These are phyloP conservation scores for Mycena olivaceomarginata DNA, from an alignment of 768 basidiomycete genomes.

Conservation along the genomic window DNA sequence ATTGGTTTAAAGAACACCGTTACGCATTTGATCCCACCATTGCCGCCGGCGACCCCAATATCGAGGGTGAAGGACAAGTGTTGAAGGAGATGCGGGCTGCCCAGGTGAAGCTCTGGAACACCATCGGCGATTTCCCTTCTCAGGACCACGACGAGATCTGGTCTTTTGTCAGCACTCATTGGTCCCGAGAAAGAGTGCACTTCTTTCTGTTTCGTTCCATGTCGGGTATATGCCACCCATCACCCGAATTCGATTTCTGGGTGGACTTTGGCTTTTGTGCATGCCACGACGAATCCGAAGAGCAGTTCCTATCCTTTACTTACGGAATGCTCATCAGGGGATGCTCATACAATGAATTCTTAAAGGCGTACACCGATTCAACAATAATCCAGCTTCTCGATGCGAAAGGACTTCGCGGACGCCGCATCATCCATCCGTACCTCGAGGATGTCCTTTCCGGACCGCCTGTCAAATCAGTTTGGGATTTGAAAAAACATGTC, in stretches of 20 bases:
- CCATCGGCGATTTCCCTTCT: too few species aligned
- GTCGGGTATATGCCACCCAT: conserved; percentile 24
- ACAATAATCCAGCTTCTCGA: conserved; percentile 52
- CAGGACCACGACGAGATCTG: too few species aligned
- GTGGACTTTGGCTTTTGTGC: conserved; percentile 46
- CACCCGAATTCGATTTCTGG: conserved; percentile 33
- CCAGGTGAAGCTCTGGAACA: too few species aligned
- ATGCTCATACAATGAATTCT: conserved; percentile 62
- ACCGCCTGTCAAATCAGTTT: conserved; percentile 55
- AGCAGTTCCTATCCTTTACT: conserved; percentile 17
- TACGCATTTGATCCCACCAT: too few species aligned
- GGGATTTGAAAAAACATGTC: conserved; percentile 59
- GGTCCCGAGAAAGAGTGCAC: conserved; percentile 7
- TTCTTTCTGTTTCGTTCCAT: conserved; percentile 27
- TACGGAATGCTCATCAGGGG: conserved; percentile 50
- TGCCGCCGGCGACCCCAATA: too few species aligned
- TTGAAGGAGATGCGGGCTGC: too few species aligned
- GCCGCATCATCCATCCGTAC: conserved; percentile 34
- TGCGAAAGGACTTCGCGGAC: conserved; percentile 40
- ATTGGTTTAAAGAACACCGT: too few species aligned
- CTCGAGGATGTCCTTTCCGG: conserved; percentile 52
- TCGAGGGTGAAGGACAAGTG: too few species aligned
- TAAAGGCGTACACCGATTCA: conserved; percentile 49
- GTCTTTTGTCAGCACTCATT: background rate
- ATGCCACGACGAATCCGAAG: conserved; percentile 39